Evolutionary conservation across 345 rosid genomes (phyloP), one percentile per base, ranked within the genome.

Genomic region (Ceriops tagal): DNA sequence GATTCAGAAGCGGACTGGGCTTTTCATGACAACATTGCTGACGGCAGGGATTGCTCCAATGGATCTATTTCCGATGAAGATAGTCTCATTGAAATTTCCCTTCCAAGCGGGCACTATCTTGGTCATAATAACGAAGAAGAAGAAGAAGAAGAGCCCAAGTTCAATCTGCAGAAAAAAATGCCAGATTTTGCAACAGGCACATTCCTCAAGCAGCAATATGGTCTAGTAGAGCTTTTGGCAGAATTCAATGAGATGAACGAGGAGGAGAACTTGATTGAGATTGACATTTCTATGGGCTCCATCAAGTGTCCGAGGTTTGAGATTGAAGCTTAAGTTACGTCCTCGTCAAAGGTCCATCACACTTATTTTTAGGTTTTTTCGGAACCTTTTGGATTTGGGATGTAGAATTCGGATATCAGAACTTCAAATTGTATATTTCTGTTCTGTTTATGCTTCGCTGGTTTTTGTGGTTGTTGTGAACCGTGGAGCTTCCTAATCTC

Each of bases 191-290:
- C 47, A 22, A 62, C 77, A 1, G 71, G 58, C 15, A 62, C 89
- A 16, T 65, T 67, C 28, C 72, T 74, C 35, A 74, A 76, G 73
- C 82, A 82, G 58, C 76, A 73, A 27, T 56, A 2, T 47, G 67
- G 72, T 53, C 61, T 83, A 20, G 76, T 77, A 78, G 83, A 80
- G 74, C 72, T 84, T 7, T 52, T 84, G 61, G 85, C 87, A 13
- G 92, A 89, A 71, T 55, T 86, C 24, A 84, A 75, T 62, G 81
- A 82, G 24, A 74, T 87, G 82, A 79, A 77, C 74, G 93, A 92
- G 68, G 97, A 92, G 30, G 97, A 92, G n/a, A 92, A 89, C 71
- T 69, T 89, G 76, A 86, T 89, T 52, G 97, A 92, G 83, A 92
- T 92, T 69, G 97, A 89, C 72, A 83, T 92, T 56, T 92, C 87